Evolutionary conservation across 352 stramenopile genomes (phyloP).

Genomic region (Globisporangium ultimum): DNA sequence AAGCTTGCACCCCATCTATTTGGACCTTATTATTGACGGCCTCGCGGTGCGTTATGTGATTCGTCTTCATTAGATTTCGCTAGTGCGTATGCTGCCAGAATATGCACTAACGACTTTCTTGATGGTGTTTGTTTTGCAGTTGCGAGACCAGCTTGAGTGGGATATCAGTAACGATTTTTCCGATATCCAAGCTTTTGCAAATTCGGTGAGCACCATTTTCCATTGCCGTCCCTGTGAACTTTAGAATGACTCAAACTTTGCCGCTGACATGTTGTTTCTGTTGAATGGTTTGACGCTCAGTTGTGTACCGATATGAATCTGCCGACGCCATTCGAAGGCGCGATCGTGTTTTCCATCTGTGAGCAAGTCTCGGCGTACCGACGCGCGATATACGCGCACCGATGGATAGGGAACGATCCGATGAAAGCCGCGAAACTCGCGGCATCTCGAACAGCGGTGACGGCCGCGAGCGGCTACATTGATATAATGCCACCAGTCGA

Average conservation of each 20-base stretch:
- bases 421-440: slow-evolving; percentile 6
- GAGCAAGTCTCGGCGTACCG: slow-evolving; percentile 73
- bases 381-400: slow-evolving; percentile 35
- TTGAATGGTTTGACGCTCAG: slow-evolving; percentile 7
- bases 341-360: slow-evolving; percentile 69
- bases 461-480: slow-evolving; percentile 35
- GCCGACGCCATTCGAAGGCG: slow-evolving; percentile 44
- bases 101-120: no score
- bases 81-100: not conserved
- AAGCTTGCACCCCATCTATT: slow-evolving; percentile 57
- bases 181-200: slow-evolving; percentile 49
- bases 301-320: slow-evolving; percentile 62
- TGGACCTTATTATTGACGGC: slow-evolving; percentile 69
- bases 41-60: slow-evolving; percentile 32
- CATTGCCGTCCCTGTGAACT: not conserved
- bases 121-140: slow-evolving; percentile 20
- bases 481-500: slow-evolving; percentile 44
- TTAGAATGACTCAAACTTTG: not conserved
- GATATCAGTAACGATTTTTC: slow-evolving; percentile 55
- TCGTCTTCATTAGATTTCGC: not conserved
- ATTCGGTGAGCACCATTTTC: slow-evolving; percentile 18
- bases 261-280: not conserved
- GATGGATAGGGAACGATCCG: slow-evolving; percentile 60
- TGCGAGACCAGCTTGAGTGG: slow-evolving; percentile 81
- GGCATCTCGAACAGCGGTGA: slow-evolving; percentile 14